Evolutionary conservation across 2,329 filamentous ascomycete genomes (phyloP), one percentile per base, ranked within the genome.

Genomic region (Claviceps fusiformis): DNA sequence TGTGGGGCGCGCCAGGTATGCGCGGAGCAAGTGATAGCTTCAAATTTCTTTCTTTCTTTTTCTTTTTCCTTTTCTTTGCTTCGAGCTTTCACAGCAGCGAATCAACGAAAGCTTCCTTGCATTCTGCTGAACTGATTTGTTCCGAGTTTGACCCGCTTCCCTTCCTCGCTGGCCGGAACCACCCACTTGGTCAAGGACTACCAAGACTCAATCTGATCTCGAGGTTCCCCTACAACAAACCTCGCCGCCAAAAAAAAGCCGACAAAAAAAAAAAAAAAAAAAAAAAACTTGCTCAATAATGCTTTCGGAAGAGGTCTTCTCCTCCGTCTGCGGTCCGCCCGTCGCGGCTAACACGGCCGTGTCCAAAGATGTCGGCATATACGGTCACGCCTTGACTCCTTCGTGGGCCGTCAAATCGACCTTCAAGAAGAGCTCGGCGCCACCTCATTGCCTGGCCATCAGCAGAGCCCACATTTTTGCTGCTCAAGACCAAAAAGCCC

Each of bases 341-440:
- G 68, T 83, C 56, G 71, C 79, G 58, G 77, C 81, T 63, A 83
- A 83, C 65, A 83, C 81, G 2, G 77, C 80, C 59, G 74, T 84
- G 54, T 75, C 79, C 56, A 83, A 92, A 70, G 90, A 96, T 71
- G 85, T 89, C 52, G 89, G 88, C 63, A 89, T 97, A 66, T 93
- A 95, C 71, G 71, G 87, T 55, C 87, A 95, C 70, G 84, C 89
- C 59, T 79, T 90, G 62, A 86, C 89, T 63, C 91, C 91, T 45
- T 79, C 85, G 54, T 80, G 85, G 59, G 78, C 82, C n/a, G 81
- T 90, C 65, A 85, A 86, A 64, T 76, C 82, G 59, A 80, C 85
- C 50, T 91, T 93, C 78, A 97, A 96, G 77, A 97, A 95, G 73
- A 95, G 88, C 74, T 87, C 88, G 17, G 83, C 85, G n/a, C 78